Evolutionary conservation across 2,329 filamentous ascomycete genomes (phyloP).

Genomic region (Fusarium ambrosium): DNA sequence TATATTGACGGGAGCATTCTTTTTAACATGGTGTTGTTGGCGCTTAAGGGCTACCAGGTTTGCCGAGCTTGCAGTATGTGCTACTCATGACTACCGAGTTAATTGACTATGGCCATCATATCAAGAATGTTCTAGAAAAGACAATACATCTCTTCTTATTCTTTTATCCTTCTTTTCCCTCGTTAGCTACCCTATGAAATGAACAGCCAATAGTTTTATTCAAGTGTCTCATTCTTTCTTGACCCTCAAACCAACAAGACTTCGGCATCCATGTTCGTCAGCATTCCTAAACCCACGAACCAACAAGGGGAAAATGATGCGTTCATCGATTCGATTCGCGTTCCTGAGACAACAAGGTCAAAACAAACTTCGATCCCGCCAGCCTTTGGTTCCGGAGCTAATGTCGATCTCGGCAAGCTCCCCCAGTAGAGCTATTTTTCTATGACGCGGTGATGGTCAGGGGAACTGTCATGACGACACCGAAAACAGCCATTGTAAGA

Average conservation of each 20-base stretch:
- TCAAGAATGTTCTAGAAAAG: too few species aligned
- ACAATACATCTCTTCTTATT: too few species aligned
- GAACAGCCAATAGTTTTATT: too few species aligned
- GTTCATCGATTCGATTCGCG: conserved; percentile 32
- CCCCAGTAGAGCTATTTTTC: conserved; percentile 17
- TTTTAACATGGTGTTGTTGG: neutral
- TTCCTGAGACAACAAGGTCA: conserved; percentile 33
- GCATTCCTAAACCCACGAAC: conserved; percentile 19
- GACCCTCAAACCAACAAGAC: neutral
- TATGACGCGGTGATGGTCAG: conserved; percentile 38
- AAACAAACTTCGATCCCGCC: conserved; percentile 14
- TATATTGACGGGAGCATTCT: neutral
- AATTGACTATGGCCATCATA: neutral
- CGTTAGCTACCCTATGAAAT: too few species aligned
- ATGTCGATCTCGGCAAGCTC: conserved; percentile 20
- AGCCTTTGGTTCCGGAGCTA: conserved; percentile 11
- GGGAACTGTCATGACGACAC: conserved; percentile 38
- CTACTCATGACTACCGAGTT: neutral
- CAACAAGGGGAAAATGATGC: conserved; percentile 26
- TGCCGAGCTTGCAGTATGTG: neutral
- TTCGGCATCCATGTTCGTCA: neutral
- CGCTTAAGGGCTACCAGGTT: neutral
- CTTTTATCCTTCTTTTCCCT: too few species aligned
- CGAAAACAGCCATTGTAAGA: conserved; percentile 13
- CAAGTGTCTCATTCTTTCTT: neutral